Base-by-base conservation (phyloP, 2,329 filamentous ascomycete genomes). In the Claviceps sp. region DNA sequence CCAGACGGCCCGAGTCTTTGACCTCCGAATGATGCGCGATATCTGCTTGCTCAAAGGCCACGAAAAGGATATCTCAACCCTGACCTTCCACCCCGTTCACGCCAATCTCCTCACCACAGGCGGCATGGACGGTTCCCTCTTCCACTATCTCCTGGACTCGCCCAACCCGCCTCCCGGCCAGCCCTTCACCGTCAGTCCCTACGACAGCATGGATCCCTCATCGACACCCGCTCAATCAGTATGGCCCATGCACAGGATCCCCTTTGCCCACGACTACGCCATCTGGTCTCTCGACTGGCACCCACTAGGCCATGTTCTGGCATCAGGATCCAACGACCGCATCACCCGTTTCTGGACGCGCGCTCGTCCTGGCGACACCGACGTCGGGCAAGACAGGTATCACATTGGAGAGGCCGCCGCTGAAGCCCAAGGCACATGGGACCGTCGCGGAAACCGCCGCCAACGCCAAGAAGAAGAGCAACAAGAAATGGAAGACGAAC, bases 211-310 rank as follows among this genome's bases (percentile, higher is more conserved):
- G 1, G 89, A 95, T 61, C 88, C 88, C 5, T 69, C 79, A 23
- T 87, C 85, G 47, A 85, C 88, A 0, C 83, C 89, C 0, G 82
- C 88, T 0, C 91, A 96, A 66, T 86, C 88, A n/a, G 87, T 98
- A 55, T 88, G 88, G 64, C 93, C 93, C 1, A 88, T 89, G 3
- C 91, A 97, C 71, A 85, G 82, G 61, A 71, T 96, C 36, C 81
- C 86, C 7, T 91, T 84, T 62, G 93, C 93, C 0, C 93, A 98
- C 66, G 87, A 95, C 59, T 94, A 90, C 64, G 88, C 89, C 17
- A 93, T 98, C 57, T 98, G 93, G 93, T 95, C 90, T 17, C 78
- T 98, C 48, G 90, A 96, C 71, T 98, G 93, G 90, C 93, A 98
- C 64, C 93, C 93, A 0, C 76, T 97, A 0, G 93, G 93, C 29